A percentile compares a stretch with the other conserved stretches of the same genome.
phyloP scores from a whole-genome alignment of 2,329 filamentous ascomycete species.

The Grosmannia clavigera region DNA sequence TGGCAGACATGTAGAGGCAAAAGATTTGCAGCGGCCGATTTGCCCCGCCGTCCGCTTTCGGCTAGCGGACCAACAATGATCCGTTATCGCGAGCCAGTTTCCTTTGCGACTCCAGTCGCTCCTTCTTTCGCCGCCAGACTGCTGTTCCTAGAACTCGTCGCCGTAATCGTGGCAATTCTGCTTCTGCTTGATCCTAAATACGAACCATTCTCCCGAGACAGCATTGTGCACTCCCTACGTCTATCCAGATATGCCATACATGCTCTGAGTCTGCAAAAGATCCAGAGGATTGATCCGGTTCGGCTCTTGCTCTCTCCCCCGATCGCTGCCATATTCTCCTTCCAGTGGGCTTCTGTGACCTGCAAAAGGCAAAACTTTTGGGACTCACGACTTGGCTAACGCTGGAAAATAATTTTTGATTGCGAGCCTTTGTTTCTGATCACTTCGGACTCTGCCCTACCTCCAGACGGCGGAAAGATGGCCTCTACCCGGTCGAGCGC shows the following conservation, averaged over 20 bases:
- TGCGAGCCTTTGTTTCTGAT: neutral
- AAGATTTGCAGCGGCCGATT: neutral
- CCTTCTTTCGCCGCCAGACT: neutral
- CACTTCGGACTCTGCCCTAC: neutral
- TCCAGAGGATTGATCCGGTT: conserved; percentile 20
- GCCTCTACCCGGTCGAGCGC: conserved; percentile 42
- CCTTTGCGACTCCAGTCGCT: neutral
- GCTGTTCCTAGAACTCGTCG: neutral
- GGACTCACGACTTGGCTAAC: conserved; percentile 6
- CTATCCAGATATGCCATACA: neutral
- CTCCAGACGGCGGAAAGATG: conserved; percentile 12
- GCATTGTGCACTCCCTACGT: neutral
- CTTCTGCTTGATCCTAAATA: neutral
- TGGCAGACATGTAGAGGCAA: neutral
- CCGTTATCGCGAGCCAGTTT: neutral
- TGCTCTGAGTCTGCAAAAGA: conserved; percentile 14
- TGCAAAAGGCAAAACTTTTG: neutral
- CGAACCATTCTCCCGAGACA: neutral
- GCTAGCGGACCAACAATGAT: neutral
- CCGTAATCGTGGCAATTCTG: neutral
- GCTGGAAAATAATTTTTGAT: neutral
- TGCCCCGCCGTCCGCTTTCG: neutral
- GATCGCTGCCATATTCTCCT: neutral
- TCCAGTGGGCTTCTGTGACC: neutral
- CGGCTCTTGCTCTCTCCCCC: conserved; percentile 11